These are phyloP conservation scores for Penicillium sp. DNA, from an alignment of 2,329 filamentous ascomycete species.

Conservation along the genomic window DNA sequence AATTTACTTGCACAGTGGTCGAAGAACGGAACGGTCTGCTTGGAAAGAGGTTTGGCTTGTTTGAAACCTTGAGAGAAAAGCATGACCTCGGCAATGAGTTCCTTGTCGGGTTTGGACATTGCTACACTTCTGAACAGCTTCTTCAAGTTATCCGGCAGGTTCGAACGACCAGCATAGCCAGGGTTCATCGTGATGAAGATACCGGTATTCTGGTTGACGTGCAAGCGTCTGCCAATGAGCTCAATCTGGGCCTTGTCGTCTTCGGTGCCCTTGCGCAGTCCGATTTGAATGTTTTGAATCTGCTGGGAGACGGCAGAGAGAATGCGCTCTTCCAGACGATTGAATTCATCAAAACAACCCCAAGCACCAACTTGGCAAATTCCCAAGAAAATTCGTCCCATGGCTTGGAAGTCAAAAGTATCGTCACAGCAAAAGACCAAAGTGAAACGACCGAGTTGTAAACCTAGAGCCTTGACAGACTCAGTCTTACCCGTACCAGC, in stretches of 20 bases:
- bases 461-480: constrained; percentile 94
- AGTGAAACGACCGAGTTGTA: constrained; percentile 95
- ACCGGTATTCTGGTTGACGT: constrained; percentile 87
- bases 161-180: constrained; percentile 95
- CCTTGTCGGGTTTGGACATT: constrained; percentile 99
- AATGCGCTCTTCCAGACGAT: constrained; percentile 95
- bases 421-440: constrained; percentile 99
- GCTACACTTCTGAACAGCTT: constrained; percentile 98
- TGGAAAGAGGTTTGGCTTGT: constrained; percentile 87
- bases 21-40: constrained; percentile 97
- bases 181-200: constrained; percentile 99
- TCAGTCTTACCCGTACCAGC: constrained; percentile 99
- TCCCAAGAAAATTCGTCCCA: constrained; percentile 98
- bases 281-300: constrained; percentile 98
- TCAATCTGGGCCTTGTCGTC: constrained; percentile 89
- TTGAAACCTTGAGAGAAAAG: constrained; percentile 99
- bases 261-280: constrained; percentile 76
- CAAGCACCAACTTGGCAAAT: constrained; percentile 98
- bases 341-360: constrained; percentile 99
- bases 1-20: constrained; percentile 77
- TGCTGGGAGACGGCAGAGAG: constrained; percentile 97
- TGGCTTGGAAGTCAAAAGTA: constrained; percentile 98
- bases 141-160: constrained; percentile 97
- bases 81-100: constrained; percentile 99
- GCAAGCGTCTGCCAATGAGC: constrained; percentile 83